Evolutionary conservation across 306 rosid genomes (phyloP), one percentile per base, ranked within the genome.

Genomic region (Calophaca sinica): DNA sequence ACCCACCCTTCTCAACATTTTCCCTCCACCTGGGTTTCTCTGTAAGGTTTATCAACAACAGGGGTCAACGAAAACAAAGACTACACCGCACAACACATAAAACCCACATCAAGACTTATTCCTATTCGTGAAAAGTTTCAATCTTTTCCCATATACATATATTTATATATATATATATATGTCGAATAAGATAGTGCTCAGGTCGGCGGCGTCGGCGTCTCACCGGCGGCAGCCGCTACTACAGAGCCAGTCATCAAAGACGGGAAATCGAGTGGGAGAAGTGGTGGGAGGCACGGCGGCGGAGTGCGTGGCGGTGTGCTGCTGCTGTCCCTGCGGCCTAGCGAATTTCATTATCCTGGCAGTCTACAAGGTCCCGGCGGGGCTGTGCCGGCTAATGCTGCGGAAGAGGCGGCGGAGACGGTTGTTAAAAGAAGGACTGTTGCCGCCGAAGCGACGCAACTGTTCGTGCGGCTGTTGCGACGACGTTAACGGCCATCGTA

Each of bases 281-380:
- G 85, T 92, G 0, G 87, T 89, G 7, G 99, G 99, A 0, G 81
- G 88, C 1, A 86, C 97, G 9, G 35, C 96, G 33, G 98, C 98
- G 4, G 97, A 87, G 80, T 94, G 97, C 78, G 89, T 93, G 1
- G 99, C 90, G 13, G 79, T 94, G 2, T 88, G 92, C 55, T 94
- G 98, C 38, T 91, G 98, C 81, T 84, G 85, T 69, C 99, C 99
- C 0, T 94, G 86, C 49, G 73, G 83, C 2, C 57, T 90, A 4
- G 77, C 82, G 8, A 84, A 90, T 26, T 44, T 94, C 5, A 66
- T 94, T 0, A 54, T 90, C 1, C 88, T 94, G 0, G 90, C 87
- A 9, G 3, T 94, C 59, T 94, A 90, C 83, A 94, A 94, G 78
- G 44, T 92, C 9, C 99, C 99, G 4, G 89, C 87, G 7, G 88